phyloP scores from a whole-genome alignment of 139 green algal genomes.

The Chlamydomonas schloesseri region DNA sequence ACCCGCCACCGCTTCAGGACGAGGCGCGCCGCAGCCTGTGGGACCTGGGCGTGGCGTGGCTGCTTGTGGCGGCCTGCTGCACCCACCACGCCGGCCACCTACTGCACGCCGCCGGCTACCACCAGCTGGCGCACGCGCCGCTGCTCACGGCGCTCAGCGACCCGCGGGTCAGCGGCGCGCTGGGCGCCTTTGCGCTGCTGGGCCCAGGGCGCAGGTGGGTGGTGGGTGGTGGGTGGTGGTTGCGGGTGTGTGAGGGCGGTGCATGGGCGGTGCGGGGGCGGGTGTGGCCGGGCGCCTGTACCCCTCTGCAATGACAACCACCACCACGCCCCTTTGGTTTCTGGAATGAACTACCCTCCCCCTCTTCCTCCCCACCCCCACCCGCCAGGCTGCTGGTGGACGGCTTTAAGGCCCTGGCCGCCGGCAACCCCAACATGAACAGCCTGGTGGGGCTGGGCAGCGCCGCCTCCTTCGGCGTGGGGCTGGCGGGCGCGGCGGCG shows the following conservation, averaged over 20 bases:
- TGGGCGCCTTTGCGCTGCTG: constrained; percentile 85
- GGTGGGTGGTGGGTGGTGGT: neutral
- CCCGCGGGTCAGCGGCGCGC: constrained; percentile 67
- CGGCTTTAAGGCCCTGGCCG: constrained; percentile 72
- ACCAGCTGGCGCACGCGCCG: constrained; percentile 73
- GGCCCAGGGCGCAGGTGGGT: constrained; percentile 78
- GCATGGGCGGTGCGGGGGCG: too few relatives aligned
- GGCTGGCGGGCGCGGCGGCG: constrained; percentile 27
- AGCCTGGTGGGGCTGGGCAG: constrained; percentile 87
- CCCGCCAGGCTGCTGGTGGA: constrained; percentile 72
- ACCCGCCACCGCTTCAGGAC: neutral
- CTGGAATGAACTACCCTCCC: too few relatives aligned
- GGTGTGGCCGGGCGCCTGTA: too few relatives aligned
- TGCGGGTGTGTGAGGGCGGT: neutral
- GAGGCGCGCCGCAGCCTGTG: constrained; percentile 69
- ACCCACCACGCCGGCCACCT: constrained; percentile 88
- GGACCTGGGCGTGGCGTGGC: constrained; percentile 80
- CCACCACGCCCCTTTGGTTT: too few relatives aligned
- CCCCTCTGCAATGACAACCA: too few relatives aligned
- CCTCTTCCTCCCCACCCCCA: too few relatives aligned
- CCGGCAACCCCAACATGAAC: constrained; percentile 93
- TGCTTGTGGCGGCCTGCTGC: constrained; percentile 84
- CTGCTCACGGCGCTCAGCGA: constrained; percentile 76
- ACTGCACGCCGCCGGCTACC: constrained; percentile 67
- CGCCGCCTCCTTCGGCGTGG: constrained; percentile 76